These are phyloP conservation scores for Phialemoniopsis sp. DNA, from an alignment of 2,329 filamentous ascomycete species.

Conservation along the genomic window DNA sequence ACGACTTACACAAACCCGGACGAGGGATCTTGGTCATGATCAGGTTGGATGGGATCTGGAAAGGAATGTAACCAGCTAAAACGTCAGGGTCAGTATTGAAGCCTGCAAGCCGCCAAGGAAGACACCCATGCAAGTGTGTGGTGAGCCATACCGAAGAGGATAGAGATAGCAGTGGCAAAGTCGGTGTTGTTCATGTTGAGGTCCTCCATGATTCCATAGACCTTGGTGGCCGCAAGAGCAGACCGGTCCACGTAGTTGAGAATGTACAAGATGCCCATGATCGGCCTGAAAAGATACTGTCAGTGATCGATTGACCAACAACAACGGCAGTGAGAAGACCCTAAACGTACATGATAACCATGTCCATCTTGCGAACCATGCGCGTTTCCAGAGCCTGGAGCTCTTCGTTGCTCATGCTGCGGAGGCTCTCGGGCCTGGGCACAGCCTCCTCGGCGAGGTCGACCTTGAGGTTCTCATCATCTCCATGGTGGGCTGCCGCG, in stretches of 20 bases:
- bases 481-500: too few species aligned
- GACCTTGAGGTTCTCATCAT: not conserved
- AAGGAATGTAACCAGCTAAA: too few species aligned
- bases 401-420: constrained; percentile 8
- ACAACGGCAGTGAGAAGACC: too few species aligned
- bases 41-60: constrained; percentile 37
- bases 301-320: too few species aligned
- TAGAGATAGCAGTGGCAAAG: constrained; percentile 27
- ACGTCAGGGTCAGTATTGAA: too few species aligned
- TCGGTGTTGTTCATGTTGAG: constrained; percentile 30
- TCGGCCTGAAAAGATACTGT: too few species aligned
- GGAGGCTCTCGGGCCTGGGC: constrained; percentile 11
- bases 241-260: constrained; percentile 52
- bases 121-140: too few species aligned
- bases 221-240: constrained; percentile 25
- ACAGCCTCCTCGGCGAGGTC: constrained; percentile 2
- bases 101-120: too few species aligned
- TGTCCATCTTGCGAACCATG: constrained; percentile 16
- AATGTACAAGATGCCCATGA: constrained; percentile 41
- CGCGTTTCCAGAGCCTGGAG: constrained; percentile 9
- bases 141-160: constrained; percentile 27
- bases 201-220: constrained; percentile 38
- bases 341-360: constrained; percentile 11
- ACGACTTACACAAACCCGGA: constrained; percentile 27
- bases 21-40: constrained; percentile 36